A percentile compares a stretch with the other conserved stretches of the same genome.
Evolutionary conservation across 176 grass and related monocot species (phyloP).

Genomic region (Carex pumila): DNA sequence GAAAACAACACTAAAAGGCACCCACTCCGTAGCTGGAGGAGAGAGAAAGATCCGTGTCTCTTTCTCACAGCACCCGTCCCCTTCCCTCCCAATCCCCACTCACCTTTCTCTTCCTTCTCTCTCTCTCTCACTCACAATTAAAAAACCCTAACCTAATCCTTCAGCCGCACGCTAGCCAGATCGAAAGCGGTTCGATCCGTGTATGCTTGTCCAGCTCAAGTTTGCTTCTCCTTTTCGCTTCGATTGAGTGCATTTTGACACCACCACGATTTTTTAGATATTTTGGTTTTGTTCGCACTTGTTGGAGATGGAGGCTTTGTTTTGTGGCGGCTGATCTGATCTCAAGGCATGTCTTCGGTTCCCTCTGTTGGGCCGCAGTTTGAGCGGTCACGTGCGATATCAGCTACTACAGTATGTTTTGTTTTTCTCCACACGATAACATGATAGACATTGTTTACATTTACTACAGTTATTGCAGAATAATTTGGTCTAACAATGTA

Average conservation of each 20-base stretch:
- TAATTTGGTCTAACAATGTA: background rate
- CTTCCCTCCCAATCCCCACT: background rate
- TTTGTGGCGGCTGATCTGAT: background rate
- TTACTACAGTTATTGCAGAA: background rate
- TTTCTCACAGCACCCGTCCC: background rate
- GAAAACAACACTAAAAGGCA: conserved; percentile 6
- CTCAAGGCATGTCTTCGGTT: conserved; percentile 4
- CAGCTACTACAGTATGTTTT: conserved; percentile 3
- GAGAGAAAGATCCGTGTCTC: conserved; percentile 9
- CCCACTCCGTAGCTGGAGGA: conserved; percentile 10
- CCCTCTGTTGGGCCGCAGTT: conserved; percentile 3
- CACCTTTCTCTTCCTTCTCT: background rate
- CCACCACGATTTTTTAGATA: background rate
- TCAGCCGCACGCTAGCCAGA: background rate
- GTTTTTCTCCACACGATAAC: background rate
- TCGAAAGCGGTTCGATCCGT: background rate
- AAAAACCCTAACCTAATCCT: conserved; percentile 19
- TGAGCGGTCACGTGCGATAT: conserved; percentile 6
- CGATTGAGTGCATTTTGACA: background rate
- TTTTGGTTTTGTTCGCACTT: background rate
- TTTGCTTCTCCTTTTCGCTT: background rate
- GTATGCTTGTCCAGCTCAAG: background rate
- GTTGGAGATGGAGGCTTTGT: background rate
- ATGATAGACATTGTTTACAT: background rate
- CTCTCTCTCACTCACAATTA: background rate